Evolutionary conservation across 2,329 filamentous ascomycete species (phyloP).

Genomic region (Meredithiella fracta): DNA sequence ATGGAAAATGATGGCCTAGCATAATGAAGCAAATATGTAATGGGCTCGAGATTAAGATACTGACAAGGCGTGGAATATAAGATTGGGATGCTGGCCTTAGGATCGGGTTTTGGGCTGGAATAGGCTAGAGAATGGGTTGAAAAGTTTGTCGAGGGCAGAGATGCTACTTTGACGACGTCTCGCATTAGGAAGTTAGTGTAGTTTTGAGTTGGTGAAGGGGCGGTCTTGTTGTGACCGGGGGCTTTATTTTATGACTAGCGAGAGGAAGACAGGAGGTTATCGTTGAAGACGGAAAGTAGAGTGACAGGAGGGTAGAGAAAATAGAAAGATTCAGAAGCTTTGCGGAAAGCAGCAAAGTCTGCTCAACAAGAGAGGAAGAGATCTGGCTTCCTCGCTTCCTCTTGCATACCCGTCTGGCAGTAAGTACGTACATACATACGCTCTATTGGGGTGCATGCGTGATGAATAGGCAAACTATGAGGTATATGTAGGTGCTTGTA

Average conservation of each 20-base stretch:
- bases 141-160: neutral
- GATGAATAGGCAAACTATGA: too few relatives aligned
- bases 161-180: neutral
- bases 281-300: neutral
- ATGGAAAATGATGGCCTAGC: neutral
- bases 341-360: neutral
- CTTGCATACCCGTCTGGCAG: conserved; percentile 1
- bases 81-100: neutral
- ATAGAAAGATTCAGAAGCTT: neutral
- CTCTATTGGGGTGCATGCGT: neutral
- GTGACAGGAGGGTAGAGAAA: neutral
- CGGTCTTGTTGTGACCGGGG: neutral
- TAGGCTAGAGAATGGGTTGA: neutral
- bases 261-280: neutral
- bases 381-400: neutral
- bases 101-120: neutral
- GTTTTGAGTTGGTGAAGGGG: neutral
- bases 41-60: neutral
- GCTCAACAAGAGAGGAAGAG: neutral
- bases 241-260: neutral
- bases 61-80: neutral
- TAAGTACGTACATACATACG: neutral
- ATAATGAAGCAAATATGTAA: neutral
- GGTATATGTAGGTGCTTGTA: neutral
- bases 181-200: neutral